A percentile compares a stretch with the other conserved stretches of the same genome.
Evolutionary conservation across 257 asterid species (phyloP).

Genomic region (Solanum bulbocastanum): DNA sequence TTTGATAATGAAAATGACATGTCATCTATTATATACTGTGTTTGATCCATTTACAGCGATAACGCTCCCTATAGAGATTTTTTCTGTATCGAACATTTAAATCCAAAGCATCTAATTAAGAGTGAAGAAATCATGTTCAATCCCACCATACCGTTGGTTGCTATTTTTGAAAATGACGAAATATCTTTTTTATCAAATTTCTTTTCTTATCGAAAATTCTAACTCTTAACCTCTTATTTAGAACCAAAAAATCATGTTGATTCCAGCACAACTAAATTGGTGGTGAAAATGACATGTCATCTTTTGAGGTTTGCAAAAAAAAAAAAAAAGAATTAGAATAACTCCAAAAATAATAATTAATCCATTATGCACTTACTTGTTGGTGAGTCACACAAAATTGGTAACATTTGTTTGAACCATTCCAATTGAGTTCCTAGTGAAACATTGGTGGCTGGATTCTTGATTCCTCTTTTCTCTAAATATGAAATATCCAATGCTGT

Average conservation of each 20-base stretch:
- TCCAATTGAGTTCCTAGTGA: not conserved
- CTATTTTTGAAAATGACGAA: not conserved
- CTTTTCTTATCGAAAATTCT: not conserved
- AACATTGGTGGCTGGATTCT: not conserved
- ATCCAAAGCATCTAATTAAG: not conserved
- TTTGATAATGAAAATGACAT: not conserved
- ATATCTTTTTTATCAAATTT: not conserved
- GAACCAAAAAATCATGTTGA: fast-evolving
- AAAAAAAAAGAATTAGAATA: not conserved
- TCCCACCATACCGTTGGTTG: not conserved
- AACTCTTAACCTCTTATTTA: fast-evolving
- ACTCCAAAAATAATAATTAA: not conserved
- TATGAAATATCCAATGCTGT: not conserved
- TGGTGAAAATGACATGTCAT: not conserved
- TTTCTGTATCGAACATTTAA: not conserved
- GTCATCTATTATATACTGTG: not conserved
- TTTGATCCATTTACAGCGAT: no score
- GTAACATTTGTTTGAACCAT: conserved; percentile 1
- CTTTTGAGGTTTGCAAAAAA: not conserved
- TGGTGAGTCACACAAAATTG: not conserved
- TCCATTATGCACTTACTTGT: not conserved
- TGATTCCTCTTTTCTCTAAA: not conserved
- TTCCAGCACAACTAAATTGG: not conserved
- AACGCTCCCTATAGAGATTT: not conserved
- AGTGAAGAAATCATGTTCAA: not conserved